Conservation (phyloP, 2,329 filamentous ascomycete species). For the Alternaria sp. region DNA sequence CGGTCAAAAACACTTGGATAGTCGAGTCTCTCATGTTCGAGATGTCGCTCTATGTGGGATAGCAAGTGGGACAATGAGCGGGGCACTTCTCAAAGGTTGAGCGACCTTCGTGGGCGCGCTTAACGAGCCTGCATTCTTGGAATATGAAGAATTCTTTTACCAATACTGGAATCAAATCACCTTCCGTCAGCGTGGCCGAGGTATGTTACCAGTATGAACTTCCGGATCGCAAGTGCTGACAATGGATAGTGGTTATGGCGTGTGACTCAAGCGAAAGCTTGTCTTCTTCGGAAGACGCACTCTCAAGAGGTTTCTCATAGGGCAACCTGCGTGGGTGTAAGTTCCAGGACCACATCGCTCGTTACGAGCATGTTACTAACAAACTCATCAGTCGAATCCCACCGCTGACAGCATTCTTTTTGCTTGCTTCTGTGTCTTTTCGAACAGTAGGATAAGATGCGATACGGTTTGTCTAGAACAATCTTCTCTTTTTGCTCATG, state of each 20-base stretch:
- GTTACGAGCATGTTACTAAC: too few relatives aligned
- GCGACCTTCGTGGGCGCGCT: neutral
- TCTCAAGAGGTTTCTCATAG: constrained; percentile 11
- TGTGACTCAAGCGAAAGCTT: constrained; percentile 17
- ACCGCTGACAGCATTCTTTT: constrained; percentile 15
- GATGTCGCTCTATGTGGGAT: neutral
- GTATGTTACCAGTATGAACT: neutral
- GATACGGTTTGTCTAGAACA: neutral
- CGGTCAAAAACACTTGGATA: neutral
- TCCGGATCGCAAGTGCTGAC: neutral
- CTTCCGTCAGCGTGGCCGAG: neutral
- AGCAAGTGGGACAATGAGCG: neutral
- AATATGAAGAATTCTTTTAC: neutral
- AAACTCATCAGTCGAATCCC: constrained; percentile 1
- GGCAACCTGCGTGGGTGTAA: constrained; percentile 14
- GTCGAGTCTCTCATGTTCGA: neutral
- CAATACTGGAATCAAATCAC: neutral
- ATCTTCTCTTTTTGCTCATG: neutral
- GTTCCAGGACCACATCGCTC: too few relatives aligned
- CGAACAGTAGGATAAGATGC: neutral
- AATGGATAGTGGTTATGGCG: constrained; percentile 8
- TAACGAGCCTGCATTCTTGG: neutral
- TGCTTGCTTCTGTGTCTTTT: neutral
- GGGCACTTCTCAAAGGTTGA: neutral
- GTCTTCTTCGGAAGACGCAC: neutral